Evolutionary conservation across 2,329 filamentous ascomycete genomes (phyloP), one percentile per base, ranked within the genome.

Genomic region (Colletotrichum viniferum): DNA sequence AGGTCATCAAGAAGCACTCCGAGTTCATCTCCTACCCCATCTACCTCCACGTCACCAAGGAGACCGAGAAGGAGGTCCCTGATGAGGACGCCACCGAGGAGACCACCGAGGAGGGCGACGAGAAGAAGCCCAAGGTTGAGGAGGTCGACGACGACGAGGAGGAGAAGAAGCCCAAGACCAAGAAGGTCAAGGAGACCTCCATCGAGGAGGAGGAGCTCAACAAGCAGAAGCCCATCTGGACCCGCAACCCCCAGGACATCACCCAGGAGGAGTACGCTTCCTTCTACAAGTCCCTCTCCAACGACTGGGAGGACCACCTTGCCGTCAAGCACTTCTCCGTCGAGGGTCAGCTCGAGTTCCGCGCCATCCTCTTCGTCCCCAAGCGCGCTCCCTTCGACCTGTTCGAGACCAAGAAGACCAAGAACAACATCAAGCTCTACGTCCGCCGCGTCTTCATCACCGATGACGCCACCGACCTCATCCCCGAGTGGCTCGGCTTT

Each of bases 381-480:
- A 98, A 99, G 95, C 96, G 97, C 84, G 97, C 97, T 87, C 97
- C 97, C 83, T 99, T 99, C 88, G 97, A 99, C 85, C 95, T 99
- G 78, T 99, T 99, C 87, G 97, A 99, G 94, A 98, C 96, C 86
- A 99, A 99, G 95, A 98, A 98, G 94, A 98, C 96, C 86, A 99
- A 99, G 96, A 99, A 98, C 95, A 99, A 99, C 94, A 98, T 99
- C 93, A 99, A 99, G 94, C 94, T 99, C 83, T 99, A 99, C 90
- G 97, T 99, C 84, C 96, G 97, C 87, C 97, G 97, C 87, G 97
- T 99, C 88, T 99, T 99, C 94, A 99, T 99, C 92, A 99, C 97
- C 77, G 97, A 99, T 81, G 97, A 99, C 87, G 97, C 97, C 82
- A 98, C 97, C 82, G 97, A 99, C 86, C 94, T 99, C 89, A 97